Base-by-base conservation (phyloP, 208 protist species). In the Entamoeba histolytica region DNA sequence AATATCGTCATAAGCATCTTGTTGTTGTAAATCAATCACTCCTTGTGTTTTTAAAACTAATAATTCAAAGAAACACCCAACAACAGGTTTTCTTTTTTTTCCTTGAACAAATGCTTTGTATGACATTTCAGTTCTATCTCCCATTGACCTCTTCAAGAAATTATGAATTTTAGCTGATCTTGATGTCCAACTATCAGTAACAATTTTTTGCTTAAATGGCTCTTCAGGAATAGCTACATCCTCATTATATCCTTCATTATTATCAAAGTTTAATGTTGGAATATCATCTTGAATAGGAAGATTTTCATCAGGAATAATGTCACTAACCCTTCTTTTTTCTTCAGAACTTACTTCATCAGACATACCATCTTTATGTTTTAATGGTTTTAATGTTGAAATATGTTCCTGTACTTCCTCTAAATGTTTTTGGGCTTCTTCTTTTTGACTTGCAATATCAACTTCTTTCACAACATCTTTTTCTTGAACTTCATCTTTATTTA, bases 1-100 rank as follows among this genome's bases (percentile, higher is more conserved):
- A 78, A 95, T 95, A 87, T 96, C 95, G 31, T 35, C 92, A 73
- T 95, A 96, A 50, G 95, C 69, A 49, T 95, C 57, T n/a, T 73
- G 47, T 94, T 96, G 95, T 39, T 93, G 12, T 12, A 96, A 92
- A 57, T 96, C 92, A 57, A 96, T 93, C 7, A 93, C 49, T 73
- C 92, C 94, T 49, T 95, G 93, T 28, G 94, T 96, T 87, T 96
- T 96, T 14, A 96, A 92, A n/a, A 96, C 94, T 0, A 96, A 92
- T 23, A 96, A 55, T 94, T 96, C 95, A 91, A 95, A 96, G 91
- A 96, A 96, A n/a, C 52, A 94, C 49, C 95, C 93, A 51, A 95
- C 95, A 0, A 95, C 95, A 0, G 92, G 92, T 91, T 47, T 61
- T 61, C 92, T 61, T 69, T 49, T 94, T 92, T 57, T 95, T 93